phyloP scores from a whole-genome alignment of 2,329 filamentous ascomycete genomes.

The Lasiodiplodia hormozganensis region DNA sequence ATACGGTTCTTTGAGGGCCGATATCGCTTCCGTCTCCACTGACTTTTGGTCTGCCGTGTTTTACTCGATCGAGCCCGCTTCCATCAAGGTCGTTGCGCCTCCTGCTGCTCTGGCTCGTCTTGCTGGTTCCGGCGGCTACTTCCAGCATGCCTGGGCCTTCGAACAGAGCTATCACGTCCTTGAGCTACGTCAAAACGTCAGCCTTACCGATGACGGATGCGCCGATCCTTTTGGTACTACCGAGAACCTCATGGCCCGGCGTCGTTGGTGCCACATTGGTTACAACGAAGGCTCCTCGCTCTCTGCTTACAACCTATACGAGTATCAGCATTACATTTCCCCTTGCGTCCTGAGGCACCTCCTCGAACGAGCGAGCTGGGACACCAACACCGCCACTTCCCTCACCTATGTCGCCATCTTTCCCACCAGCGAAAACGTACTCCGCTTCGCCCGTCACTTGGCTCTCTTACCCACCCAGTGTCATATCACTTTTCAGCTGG shows the following conservation, averaged over 20 bases:
- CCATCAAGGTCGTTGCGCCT: constrained; percentile 58
- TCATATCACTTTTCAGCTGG: constrained; percentile 52
- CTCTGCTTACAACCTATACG: constrained; percentile 73
- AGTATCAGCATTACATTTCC: constrained; percentile 71
- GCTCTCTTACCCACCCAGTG: constrained; percentile 37
- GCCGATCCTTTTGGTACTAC: constrained; percentile 30
- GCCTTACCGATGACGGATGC: background rate
- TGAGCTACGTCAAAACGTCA: constrained; percentile 44
- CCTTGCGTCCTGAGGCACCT: constrained; percentile 62
- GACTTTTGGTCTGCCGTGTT: constrained; percentile 44
- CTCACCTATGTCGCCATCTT: constrained; percentile 71
- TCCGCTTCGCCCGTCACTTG: constrained; percentile 7
- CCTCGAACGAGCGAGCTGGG: background rate
- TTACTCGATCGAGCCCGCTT: constrained; percentile 38
- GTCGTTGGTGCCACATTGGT: constrained; percentile 68
- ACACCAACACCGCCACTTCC: constrained; percentile 44
- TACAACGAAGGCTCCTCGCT: constrained; percentile 80
- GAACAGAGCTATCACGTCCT: constrained; percentile 69
- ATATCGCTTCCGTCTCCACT: constrained; percentile 1
- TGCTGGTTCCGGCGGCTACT: constrained; percentile 61
- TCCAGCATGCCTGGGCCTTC: constrained; percentile 69
- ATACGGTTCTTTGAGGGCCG: background rate
- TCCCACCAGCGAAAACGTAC: constrained; percentile 68
- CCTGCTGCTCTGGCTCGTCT: constrained; percentile 64
- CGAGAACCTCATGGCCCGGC: constrained; percentile 61